phyloP scores from a whole-genome alignment of 176 grass and related monocot species.

The Avena sativa region DNA sequence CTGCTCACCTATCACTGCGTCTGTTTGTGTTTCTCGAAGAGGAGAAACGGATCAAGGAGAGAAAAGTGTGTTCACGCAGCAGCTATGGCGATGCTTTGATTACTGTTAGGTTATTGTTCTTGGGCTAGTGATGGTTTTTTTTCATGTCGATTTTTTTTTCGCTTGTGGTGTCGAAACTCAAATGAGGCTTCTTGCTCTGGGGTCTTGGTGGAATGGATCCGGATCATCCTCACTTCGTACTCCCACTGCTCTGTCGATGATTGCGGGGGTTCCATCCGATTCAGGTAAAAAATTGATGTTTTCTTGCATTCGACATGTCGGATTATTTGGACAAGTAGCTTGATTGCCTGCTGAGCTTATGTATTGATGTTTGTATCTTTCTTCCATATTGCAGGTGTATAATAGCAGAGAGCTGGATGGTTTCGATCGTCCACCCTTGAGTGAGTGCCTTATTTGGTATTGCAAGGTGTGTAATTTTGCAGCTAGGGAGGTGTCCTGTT shows the following conservation, averaged over 20 bases:
- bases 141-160: conserved; percentile 53
- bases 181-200: conserved; percentile 52
- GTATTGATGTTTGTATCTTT: background rate
- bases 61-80: conserved; percentile 46
- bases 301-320: background rate
- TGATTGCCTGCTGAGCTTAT: background rate
- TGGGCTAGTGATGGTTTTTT: conserved; percentile 47
- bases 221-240: conserved; percentile 47
- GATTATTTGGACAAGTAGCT: background rate
- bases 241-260: conserved; percentile 36
- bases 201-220: conserved; percentile 41
- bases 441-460: conserved; percentile 59
- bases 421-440: conserved; percentile 39
- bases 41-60: conserved; percentile 18
- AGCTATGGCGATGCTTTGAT: conserved; percentile 52
- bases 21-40: conserved; percentile 29
- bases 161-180: conserved; percentile 46
- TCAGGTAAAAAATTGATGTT: conserved; percentile 16
- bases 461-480: conserved; percentile 63
- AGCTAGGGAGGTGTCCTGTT: conserved; percentile 48
- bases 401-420: conserved; percentile 52
- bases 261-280: conserved; percentile 16
- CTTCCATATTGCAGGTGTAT: conserved; percentile 51
- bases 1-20: background rate
- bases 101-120: conserved; percentile 49